Conservation (phyloP, 2,329 filamentous ascomycete species). For the Monosporascus sp. region DNA sequence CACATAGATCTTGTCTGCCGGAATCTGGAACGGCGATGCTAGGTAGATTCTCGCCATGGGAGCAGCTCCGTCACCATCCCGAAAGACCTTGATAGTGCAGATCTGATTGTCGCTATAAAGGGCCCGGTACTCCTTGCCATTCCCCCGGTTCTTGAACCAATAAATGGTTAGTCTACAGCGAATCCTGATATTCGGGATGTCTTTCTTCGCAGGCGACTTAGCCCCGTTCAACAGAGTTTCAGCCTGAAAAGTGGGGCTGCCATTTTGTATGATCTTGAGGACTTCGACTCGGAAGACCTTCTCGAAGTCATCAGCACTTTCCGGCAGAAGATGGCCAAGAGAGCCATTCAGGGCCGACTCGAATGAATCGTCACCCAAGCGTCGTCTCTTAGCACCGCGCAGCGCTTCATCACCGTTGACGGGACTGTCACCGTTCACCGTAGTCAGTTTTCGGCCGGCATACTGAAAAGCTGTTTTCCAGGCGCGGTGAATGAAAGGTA, state of each 20-base stretch:
- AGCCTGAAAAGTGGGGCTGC: conserved; percentile 33
- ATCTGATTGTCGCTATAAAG: conserved; percentile 50
- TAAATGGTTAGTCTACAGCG: conserved; percentile 39
- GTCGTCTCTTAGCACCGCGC: conserved; percentile 45
- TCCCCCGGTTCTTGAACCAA: conserved; percentile 17
- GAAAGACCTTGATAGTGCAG: conserved; percentile 46
- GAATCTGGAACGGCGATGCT: conserved; percentile 44
- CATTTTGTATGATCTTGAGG: conserved; percentile 46
- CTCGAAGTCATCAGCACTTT: conserved; percentile 23
- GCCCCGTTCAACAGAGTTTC: conserved; percentile 30
- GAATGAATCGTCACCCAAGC: conserved; percentile 35
- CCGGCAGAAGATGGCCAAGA: conserved; percentile 16
- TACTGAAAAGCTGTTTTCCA: conserved; percentile 39
- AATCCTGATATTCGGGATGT: conserved; percentile 30
- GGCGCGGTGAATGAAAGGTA: conserved; percentile 51
- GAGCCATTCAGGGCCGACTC: conserved; percentile 22
- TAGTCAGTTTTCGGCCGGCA: conserved; percentile 36
- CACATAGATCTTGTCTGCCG: conserved; percentile 45
- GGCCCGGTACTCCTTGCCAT: conserved; percentile 31
- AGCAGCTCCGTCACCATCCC: conserved; percentile 40
- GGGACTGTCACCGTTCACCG: conserved; percentile 31
- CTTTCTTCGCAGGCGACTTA: conserved; percentile 28
- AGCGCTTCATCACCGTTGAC: conserved; percentile 30
- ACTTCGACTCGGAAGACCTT: conserved; percentile 47
- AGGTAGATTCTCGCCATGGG: conserved; percentile 43